A percentile compares a stretch with the other conserved stretches of the same genome.
These are phyloP conservation scores for Oxytropis ochrocephala DNA, from an alignment of 306 rosid species.

Conservation along the genomic window DNA sequence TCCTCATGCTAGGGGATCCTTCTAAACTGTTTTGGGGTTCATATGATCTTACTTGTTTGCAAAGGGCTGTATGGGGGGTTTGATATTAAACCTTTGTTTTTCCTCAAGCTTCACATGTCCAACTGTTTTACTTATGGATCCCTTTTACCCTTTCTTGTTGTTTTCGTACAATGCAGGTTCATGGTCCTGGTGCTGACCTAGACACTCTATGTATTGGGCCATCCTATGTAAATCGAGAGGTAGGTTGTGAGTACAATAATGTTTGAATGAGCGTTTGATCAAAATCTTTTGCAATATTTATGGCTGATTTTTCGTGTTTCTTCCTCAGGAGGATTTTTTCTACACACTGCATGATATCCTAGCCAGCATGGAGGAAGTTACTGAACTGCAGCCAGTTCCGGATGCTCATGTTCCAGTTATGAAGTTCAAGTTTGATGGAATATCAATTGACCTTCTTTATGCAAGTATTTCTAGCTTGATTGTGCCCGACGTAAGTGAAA, in stretches of 20 bases:
- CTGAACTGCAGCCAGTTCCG: slow-evolving; percentile 82
- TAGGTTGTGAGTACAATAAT: not conserved
- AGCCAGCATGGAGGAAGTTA: slow-evolving; percentile 61
- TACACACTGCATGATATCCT: slow-evolving; percentile 65
- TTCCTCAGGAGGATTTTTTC: slow-evolving; percentile 75
- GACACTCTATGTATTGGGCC: slow-evolving; percentile 91
- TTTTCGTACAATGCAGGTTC: slow-evolving; percentile 40
- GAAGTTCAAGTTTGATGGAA: slow-evolving; percentile 85
- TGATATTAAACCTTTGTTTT: not conserved
- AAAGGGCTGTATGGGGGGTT: not conserved
- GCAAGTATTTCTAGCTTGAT: slow-evolving; percentile 78
- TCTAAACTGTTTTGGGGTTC: not conserved
- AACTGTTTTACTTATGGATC: not conserved
- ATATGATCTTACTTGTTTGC: not conserved
- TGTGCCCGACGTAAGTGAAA: slow-evolving; percentile 69
- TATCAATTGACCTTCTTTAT: slow-evolving; percentile 83
- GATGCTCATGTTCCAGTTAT: slow-evolving; percentile 96
- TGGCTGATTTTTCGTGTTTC: not conserved
- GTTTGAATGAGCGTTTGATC: not conserved
- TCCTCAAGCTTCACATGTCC: not conserved
- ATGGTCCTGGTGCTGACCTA: slow-evolving; percentile 87
- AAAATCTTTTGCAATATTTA: not conserved
- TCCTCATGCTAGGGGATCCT: not conserved
- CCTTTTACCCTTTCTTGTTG: not conserved
- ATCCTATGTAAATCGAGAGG: slow-evolving; percentile 76